A percentile compares a stretch with the other conserved stretches of the same genome.
Evolutionary conservation across 2,329 filamentous ascomycete species (phyloP).

Genomic region (Calonectria pseudoturangicola): DNA sequence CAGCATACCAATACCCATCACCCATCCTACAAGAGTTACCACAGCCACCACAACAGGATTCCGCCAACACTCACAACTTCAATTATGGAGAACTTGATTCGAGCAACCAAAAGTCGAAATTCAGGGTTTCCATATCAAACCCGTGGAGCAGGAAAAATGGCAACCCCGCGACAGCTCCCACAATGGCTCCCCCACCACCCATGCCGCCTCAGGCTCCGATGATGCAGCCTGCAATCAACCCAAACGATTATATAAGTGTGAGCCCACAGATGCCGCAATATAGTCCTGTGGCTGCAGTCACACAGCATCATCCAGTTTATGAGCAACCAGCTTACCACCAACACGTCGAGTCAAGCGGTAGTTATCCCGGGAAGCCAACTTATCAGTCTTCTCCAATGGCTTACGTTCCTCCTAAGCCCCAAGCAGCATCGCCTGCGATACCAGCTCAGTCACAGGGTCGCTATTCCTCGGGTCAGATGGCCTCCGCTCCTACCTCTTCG

Average conservation of each 20-base stretch:
- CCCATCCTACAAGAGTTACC: not conserved
- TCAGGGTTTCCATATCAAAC: not conserved
- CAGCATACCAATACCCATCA: not conserved
- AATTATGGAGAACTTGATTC: not conserved
- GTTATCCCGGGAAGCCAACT: not conserved
- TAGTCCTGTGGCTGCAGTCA: no score
- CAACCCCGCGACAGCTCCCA: not conserved
- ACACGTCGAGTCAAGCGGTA: not conserved
- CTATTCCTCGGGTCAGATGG: no score
- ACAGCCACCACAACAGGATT: not conserved
- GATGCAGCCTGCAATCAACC: not conserved
- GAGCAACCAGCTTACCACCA: no score
- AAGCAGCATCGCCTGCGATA: not conserved
- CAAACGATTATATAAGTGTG: not conserved
- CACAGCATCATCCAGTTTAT: not conserved
- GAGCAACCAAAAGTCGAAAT: not conserved
- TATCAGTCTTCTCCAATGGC: not conserved
- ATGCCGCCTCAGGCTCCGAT: not conserved
- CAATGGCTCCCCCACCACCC: not conserved
- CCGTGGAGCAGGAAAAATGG: not conserved
- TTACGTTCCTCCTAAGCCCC: not conserved
- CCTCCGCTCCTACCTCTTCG: no score
- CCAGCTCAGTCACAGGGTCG: not conserved
- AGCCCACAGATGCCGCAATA: not conserved
- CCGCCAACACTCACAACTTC: accelerated